These are phyloP conservation scores for Mycena galericulata DNA, from an alignment of 768 basidiomycete genomes.

Conservation along the genomic window DNA sequence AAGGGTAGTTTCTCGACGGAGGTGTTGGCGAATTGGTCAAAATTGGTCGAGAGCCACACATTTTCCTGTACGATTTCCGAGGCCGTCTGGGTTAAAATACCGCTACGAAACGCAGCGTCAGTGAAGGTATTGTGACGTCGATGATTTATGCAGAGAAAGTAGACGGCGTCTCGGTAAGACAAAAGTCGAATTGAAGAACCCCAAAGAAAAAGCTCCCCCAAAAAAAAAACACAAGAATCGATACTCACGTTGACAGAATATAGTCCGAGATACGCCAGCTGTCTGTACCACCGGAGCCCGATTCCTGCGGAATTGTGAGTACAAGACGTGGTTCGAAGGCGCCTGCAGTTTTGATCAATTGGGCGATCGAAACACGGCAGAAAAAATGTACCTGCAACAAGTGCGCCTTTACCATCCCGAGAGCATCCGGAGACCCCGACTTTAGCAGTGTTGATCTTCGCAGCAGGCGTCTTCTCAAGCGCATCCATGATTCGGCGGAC, in stretches of 20 bases:
- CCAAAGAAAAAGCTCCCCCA: too few relatives aligned
- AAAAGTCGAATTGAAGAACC: too few relatives aligned
- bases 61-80: constrained; percentile 71
- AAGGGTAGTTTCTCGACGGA: constrained; percentile 60
- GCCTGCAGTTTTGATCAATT: background rate
- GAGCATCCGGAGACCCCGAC: constrained; percentile 73
- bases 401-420: constrained; percentile 70
- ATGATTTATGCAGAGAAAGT: too few relatives aligned
- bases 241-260: constrained; percentile 47
- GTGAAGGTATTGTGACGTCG: too few relatives aligned
- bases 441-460: constrained; percentile 60
- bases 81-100: constrained; percentile 63
- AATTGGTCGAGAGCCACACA: constrained; percentile 69
- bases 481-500: constrained; percentile 70
- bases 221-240: too few relatives aligned
- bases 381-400: constrained; percentile 55
- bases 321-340: constrained; percentile 70
- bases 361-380: too few relatives aligned
- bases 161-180: too few relatives aligned
- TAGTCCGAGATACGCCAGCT: constrained; percentile 70
- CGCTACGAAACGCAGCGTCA: too few relatives aligned
- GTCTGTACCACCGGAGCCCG: constrained; percentile 69
- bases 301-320: constrained; percentile 72
- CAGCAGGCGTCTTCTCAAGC: constrained; percentile 61
- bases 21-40: constrained; percentile 58